Conservation (phyloP, 1,284 basidiomycete genomes). For the Ceratobasidium papillatum region DNA sequence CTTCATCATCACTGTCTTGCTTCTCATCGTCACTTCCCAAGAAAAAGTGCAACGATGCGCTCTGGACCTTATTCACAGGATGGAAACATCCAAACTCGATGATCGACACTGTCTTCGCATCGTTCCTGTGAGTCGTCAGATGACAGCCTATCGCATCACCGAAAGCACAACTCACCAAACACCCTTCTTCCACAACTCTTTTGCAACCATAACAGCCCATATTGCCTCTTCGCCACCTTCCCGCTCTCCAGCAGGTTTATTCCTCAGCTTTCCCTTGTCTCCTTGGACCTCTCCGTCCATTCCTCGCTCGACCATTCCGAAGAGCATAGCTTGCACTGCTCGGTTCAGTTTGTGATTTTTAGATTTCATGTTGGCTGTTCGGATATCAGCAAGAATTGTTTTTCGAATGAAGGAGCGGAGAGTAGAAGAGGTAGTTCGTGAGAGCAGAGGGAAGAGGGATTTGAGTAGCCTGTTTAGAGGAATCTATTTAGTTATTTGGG, state of each 20-base stretch:
- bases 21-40: conserved; percentile 81
- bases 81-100: conserved; percentile 93
- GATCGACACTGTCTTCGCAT: conserved; percentile 94
- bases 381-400: conserved; percentile 95
- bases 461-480: conserved; percentile 74
- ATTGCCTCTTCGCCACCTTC: conserved; percentile 85
- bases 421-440: conserved; percentile 85
- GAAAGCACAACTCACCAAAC: conserved; percentile 73
- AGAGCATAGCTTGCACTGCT: conserved; percentile 95
- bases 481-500: conserved; percentile 21
- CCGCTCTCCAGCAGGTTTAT: conserved; percentile 56
- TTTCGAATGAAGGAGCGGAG: conserved; percentile 89
- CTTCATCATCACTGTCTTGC: conserved; percentile 71
- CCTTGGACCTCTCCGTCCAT: conserved; percentile 81
- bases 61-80: conserved; percentile 94
- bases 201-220: conserved; percentile 96
- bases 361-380: conserved; percentile 86
- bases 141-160: background rate
- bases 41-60: conserved; percentile 97
- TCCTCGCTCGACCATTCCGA: conserved; percentile 93
- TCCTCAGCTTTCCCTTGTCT: conserved; percentile 78
- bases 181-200: conserved; percentile 94
- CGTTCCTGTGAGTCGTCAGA: conserved; percentile 65
- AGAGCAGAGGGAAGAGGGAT: conserved; percentile 91
- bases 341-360: conserved; percentile 98